These are phyloP conservation scores for Thelonectria olida DNA, from an alignment of 2,329 filamentous ascomycete species.

Conservation along the genomic window DNA sequence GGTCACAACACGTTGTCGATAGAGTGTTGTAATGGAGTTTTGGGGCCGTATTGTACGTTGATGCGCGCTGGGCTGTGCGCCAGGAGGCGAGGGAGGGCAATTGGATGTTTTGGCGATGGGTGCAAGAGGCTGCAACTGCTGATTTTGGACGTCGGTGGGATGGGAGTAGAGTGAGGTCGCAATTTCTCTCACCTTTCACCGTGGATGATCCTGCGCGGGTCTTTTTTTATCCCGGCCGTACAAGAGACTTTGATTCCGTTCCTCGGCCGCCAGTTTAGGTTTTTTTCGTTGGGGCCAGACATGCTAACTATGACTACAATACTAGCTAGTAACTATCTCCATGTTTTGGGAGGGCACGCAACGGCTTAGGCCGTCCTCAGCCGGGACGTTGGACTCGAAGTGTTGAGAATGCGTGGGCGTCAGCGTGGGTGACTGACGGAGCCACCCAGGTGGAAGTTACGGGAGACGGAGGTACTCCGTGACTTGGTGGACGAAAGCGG, in stretches of 20 bases:
- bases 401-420: background rate
- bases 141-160: constrained; percentile 3
- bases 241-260: background rate
- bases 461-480: constrained; percentile 9
- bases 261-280: background rate
- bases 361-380: constrained; percentile 15
- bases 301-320: background rate
- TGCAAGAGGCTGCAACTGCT: background rate
- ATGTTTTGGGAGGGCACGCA: no score
- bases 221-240: constrained; percentile 10
- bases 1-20: constrained; percentile 40
- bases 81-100: constrained; percentile 6
- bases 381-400: background rate
- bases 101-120: constrained; percentile 8
- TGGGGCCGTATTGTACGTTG: no score
- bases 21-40: constrained; percentile 21
- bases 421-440: background rate
- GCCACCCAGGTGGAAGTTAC: background rate
- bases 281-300: constrained; percentile 20
- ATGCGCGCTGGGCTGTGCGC: constrained; percentile 7
- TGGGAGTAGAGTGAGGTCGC: constrained; percentile 10
- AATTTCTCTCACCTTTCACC: constrained; percentile 20
- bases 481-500: background rate
- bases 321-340: background rate
- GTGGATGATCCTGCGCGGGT: constrained; percentile 13